A percentile compares a stretch with the other conserved stretches of the same genome.
Conservation (phyloP, 2,329 filamentous ascomycete species). For the Apiospora hydei region DNA sequence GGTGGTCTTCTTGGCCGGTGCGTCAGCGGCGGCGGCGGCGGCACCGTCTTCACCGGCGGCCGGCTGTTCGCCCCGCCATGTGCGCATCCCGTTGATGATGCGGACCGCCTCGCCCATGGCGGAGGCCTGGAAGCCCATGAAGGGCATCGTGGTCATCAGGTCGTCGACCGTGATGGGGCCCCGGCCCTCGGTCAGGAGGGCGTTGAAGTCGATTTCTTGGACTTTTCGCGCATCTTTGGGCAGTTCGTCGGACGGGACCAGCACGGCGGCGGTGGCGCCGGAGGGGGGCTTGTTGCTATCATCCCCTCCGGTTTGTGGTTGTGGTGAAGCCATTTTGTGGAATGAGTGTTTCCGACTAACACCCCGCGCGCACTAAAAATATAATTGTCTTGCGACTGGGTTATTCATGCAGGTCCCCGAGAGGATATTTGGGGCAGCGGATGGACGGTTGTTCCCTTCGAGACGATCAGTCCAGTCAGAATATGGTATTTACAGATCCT, state of each 20-base stretch:
- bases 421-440: constrained; percentile 1
- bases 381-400: constrained; percentile 8
- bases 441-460: not conserved
- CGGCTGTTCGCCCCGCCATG: constrained; percentile 72
- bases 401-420: constrained; percentile 6
- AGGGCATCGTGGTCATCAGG: constrained; percentile 79
- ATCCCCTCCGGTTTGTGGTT: constrained; percentile 1
- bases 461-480: not conserved
- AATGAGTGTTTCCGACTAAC: not conserved
- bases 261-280: constrained; percentile 78
- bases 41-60: constrained; percentile 70
- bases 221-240: constrained; percentile 82
- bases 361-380: constrained; percentile 1
- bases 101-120: constrained; percentile 79
- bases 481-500: not conserved
- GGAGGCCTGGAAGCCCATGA: constrained; percentile 86
- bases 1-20: constrained; percentile 67
- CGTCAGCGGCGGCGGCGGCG: too few relatives aligned
- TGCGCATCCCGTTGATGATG: constrained; percentile 94
- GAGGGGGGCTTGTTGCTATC: constrained; percentile 54
- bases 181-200: constrained; percentile 65
- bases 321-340: constrained; percentile 15
- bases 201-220: constrained; percentile 90
- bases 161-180: constrained; percentile 82
- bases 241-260: constrained; percentile 84